Evolutionary conservation across 805 yeast genomes (phyloP), one percentile per base, ranked within the genome.

Genomic region (Cephaloascus albidus): DNA sequence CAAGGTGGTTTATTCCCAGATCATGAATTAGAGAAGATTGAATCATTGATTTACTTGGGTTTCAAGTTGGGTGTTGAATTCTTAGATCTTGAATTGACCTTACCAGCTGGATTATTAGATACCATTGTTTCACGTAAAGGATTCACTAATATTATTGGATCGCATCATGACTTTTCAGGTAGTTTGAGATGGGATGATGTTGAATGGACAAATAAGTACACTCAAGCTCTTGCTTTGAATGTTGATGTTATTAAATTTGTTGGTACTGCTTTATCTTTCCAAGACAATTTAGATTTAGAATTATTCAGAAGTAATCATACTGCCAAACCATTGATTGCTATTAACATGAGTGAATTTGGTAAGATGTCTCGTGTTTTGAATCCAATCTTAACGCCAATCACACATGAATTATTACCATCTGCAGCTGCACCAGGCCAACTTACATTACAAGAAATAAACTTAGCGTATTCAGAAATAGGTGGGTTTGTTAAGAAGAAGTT

Each of bases 1-100:
- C 96, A 88, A 61, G 96, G 96, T 37, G 96, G 96, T 18, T 56
- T 65, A 34, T 85, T 86, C 61, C 83, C 84, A 1, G 86, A 84
- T 51, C 63, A 63, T 6, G 76, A 74, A 12, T 49, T 52, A 20
- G 69, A 57, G 3, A 51, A 60, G 17, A 70, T 85, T 41, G 70
- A 66, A 43, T 54, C 60, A 14, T 70, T 88, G 42, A 66, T 76
- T 38, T 51, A 57, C 30, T 61, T 82, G 41, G 96, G 88, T 2
- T 68, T 83, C 55, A 82, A 77, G 55, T 61, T 82, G 43, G 96
- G 95, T 38, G 78, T 87, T 43, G 90, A 81, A 44, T 88, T 66
- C 52, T 72, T 89, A 48, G 96, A 89, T 50, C 60, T 90, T 39
- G 94, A 88, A 57, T 68, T 89, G 42, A 70, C 85, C 4, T 70